These are phyloP conservation scores for Isatis lusitanica DNA, from an alignment of 441 rosid genomes.

Conservation along the genomic window DNA sequence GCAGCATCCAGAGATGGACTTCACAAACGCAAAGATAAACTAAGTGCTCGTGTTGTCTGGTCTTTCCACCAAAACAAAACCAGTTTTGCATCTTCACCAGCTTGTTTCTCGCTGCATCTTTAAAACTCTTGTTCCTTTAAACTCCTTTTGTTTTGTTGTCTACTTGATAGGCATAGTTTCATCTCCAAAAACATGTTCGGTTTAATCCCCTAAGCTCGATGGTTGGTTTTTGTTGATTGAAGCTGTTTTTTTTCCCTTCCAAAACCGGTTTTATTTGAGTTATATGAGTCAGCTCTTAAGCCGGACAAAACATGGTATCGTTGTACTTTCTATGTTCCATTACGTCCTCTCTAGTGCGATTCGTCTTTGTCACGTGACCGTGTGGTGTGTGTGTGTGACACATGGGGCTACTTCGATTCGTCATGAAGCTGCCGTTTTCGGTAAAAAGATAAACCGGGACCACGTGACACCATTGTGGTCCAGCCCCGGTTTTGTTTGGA, in stretches of 20 bases:
- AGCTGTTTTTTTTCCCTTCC: too few relatives aligned
- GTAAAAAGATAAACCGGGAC: conserved; percentile 24
- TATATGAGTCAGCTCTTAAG: neutral
- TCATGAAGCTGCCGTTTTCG: conserved; percentile 23
- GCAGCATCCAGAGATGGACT: conserved; percentile 98
- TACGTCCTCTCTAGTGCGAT: conserved; percentile 3
- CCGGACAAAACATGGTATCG: conserved; percentile 8
- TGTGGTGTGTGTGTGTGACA: conserved; percentile 10
- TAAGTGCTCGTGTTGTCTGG: conserved; percentile 18
- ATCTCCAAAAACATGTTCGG: conserved; percentile 1
- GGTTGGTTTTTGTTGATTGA: neutral
- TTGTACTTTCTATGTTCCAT: conserved; percentile 6
- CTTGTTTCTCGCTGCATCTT: conserved; percentile 11
- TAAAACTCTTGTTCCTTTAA: neutral
- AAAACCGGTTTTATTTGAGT: neutral
- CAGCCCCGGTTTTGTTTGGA: conserved; percentile 26
- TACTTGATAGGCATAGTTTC: conserved; percentile 16
- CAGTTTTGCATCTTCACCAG: conserved; percentile 24
- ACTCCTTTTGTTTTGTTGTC: conserved; percentile 15
- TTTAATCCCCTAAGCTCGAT: neutral
- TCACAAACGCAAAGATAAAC: conserved; percentile 66
- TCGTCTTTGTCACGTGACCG: conserved; percentile 28
- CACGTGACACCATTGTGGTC: conserved; percentile 22
- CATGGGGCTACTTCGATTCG: neutral
- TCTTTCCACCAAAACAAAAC: neutral